Conservation (phyloP, 257 asterid species). For the Solanum phureja region DNA sequence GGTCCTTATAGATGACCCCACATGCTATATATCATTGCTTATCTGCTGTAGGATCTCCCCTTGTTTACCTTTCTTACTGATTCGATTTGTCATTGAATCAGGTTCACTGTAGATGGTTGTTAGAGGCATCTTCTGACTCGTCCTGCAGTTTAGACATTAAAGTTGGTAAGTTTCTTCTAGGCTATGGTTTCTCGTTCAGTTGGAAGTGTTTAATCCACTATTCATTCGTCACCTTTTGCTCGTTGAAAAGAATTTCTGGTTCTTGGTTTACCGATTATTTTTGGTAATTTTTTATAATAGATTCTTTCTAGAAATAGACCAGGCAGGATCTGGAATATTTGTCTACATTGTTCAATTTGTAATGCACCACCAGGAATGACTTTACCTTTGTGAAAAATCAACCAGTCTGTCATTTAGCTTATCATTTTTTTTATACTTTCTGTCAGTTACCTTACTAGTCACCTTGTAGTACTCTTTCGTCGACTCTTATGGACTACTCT, state of each 20-base stretch:
- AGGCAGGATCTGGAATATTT: background rate
- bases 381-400: background rate
- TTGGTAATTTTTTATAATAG: background rate
- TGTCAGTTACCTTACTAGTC: background rate
- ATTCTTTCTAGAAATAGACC: background rate
- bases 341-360: background rate
- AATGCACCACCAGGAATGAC: background rate
- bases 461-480: background rate
- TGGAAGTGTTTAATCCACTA: background rate
- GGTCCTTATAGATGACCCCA: background rate
- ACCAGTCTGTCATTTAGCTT: background rate
- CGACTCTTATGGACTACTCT: background rate
- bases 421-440: background rate
- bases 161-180: conserved; percentile 50
- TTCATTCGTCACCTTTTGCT: background rate
- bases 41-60: background rate
- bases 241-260: background rate
- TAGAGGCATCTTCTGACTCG: conserved; percentile 51
- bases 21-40: background rate
- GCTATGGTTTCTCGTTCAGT: background rate
- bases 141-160: conserved; percentile 57
- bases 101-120: conserved; percentile 74
- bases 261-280: background rate
- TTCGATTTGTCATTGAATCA: conserved; percentile 22
- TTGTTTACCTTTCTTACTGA: background rate